These are phyloP conservation scores for Candida sithepensis DNA, from an alignment of 805 yeast genomes.

Conservation along the genomic window DNA sequence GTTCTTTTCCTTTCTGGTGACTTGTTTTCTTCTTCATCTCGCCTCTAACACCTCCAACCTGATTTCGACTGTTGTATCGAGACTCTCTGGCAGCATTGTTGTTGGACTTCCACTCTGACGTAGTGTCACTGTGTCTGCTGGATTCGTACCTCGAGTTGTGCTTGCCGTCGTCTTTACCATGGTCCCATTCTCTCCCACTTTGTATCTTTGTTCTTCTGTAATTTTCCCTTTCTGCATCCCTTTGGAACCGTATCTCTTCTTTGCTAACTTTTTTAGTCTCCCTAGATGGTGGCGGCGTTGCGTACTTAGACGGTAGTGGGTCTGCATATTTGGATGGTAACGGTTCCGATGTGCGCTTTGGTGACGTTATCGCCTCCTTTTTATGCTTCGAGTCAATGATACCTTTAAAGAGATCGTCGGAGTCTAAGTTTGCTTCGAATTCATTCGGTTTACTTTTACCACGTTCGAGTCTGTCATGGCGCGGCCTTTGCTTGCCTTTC, in stretches of 20 bases:
- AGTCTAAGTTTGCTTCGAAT: not conserved
- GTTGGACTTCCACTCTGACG: not conserved
- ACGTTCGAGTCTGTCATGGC: not conserved
- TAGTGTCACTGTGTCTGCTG: no score
- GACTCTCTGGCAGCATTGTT: conserved; percentile 1
- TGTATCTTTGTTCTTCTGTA: conserved; percentile 2
- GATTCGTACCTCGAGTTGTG: not conserved
- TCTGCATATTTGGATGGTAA: conserved; percentile 3
- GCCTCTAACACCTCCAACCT: no score
- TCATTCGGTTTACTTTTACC: not conserved
- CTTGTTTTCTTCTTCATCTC: no score
- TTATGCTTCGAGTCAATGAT: not conserved
- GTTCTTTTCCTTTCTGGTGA: not conserved
- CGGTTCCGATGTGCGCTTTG: not conserved
- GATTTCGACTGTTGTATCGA: no score
- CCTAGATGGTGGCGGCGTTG: not conserved
- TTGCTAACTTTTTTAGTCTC: not conserved
- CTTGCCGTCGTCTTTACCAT: not conserved
- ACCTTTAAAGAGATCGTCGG: not conserved
- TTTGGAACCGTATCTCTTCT: conserved; percentile 1
- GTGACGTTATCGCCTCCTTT: not conserved
- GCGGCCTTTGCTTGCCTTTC: not conserved
- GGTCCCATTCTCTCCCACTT: conserved; percentile 1
- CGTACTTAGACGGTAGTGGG: not conserved
- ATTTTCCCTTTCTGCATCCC: conserved; percentile 5